Evolutionary conservation across 1,284 basidiomycete genomes (phyloP), one percentile per base, ranked within the genome.

Genomic region (Tremellales sp.): DNA sequence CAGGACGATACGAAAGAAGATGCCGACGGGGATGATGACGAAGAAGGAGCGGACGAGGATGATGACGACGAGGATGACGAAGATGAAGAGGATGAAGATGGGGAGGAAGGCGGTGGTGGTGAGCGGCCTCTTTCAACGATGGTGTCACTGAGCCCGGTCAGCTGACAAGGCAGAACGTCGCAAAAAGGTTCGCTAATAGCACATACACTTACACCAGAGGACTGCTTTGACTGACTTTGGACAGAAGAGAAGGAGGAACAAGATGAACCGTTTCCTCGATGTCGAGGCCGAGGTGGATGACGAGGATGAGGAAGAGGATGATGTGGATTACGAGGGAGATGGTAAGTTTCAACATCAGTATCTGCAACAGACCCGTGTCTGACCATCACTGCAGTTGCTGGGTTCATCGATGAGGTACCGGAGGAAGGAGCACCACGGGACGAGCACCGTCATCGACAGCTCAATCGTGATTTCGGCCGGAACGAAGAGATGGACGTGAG

Each of bases 231-330:
- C n/a, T n/a, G n/a, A n/a, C n/a, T n/a, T n/a, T 6, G 49, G 46
- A 53, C 43, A 48, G 48, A 49, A 40, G 35, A 46, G 54, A 46
- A 56, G 58, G 51, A 57, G 61, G 57, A 82, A 82, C 41, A 64
- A 61, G 24, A 80, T 83, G 27, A 88, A 84, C 68, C 85, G 86
- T 59, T 97, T 92, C 84, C 79, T 97, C 64, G 93, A 97, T 83
- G 82, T 93, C 54, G 89, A 96, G 76, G 93, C 91, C 54, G 90
- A 92, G 65, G 89, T 91, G 25, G 88, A 88, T 61, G 88, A 90
- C 45, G 93, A 97, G 47, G 91, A 94, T 23, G 93, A 97, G 47
- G 93, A 96, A 44, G 90, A 94, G 26, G 92, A 93, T 7, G 91
- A 93, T 21, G 88, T 87, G 29, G 89, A 90, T 54, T 83, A 81